These are phyloP conservation scores for Tulasnella calospora DNA, from an alignment of 768 basidiomycete genomes.

Conservation along the genomic window DNA sequence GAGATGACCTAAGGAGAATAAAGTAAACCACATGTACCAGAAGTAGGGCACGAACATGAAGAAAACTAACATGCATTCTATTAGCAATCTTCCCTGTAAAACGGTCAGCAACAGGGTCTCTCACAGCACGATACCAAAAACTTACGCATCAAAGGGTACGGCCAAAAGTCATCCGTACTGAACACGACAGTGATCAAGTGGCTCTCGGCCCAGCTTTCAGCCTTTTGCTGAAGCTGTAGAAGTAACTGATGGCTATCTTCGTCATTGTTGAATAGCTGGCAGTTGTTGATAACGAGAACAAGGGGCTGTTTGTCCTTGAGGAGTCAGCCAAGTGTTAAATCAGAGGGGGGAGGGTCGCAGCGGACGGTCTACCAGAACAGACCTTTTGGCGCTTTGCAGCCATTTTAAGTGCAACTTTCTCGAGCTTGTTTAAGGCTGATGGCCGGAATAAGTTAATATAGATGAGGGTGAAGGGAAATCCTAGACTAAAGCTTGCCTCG, in stretches of 20 bases:
- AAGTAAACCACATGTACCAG: not conserved
- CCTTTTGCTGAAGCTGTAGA: slow-evolving; percentile 80
- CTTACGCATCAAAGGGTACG: slow-evolving; percentile 61
- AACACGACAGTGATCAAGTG: slow-evolving; percentile 42
- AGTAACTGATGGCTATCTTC: slow-evolving; percentile 72
- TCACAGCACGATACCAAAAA: slow-evolving; percentile 35
- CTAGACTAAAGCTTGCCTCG: slow-evolving; percentile 46
- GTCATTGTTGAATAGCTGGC: slow-evolving; percentile 69
- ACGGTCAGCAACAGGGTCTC: not conserved
- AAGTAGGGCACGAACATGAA: not conserved
- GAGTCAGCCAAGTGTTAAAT: not conserved
- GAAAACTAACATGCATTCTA: slow-evolving; percentile 58
- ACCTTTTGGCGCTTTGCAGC: slow-evolving; percentile 48
- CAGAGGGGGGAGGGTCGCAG: not conserved
- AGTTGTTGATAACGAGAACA: slow-evolving; percentile 76
- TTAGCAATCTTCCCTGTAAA: slow-evolving; percentile 59
- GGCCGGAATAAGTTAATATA: not conserved
- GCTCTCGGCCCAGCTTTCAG: slow-evolving; percentile 79
- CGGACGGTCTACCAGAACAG: not conserved
- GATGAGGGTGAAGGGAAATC: too few relatives aligned
- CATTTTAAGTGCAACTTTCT: slow-evolving; percentile 73
- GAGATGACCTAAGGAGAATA: slow-evolving; percentile 52
- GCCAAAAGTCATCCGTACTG: slow-evolving; percentile 45
- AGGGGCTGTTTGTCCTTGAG: slow-evolving; percentile 45
- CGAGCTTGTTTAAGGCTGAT: slow-evolving; percentile 70